Evolutionary conservation across 495 filamentous ascomycete species (phyloP), one percentile per base, ranked within the genome.

Genomic region (Usnea hakonensis): DNA sequence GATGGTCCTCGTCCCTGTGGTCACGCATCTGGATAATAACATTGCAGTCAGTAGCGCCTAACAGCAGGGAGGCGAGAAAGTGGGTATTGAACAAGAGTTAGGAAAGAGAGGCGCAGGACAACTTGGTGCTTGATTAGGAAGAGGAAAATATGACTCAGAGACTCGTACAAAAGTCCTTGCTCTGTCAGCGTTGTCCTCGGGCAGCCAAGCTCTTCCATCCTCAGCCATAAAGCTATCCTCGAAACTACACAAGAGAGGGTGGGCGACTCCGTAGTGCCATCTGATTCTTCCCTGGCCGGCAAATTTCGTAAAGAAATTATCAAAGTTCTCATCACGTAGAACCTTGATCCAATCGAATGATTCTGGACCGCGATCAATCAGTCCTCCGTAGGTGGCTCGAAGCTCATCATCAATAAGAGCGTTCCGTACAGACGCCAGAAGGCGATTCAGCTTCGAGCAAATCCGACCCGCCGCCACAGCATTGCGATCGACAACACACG

Each of bases 401-500:
- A 52, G 28, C 21, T 28, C 23, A 60, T 64, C 17, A 50, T 76
- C 61, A 30, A 67, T 57, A 2, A 76, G 55, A 16, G 74, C 72
- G 10, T 17, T 35, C 11, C 75, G 67, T 19, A 74, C 68, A 19
- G 57, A 63, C 36, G 74, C 67, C 30, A 79, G 65, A 1, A 75
- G 48, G 17, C 64, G 50, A 52, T 76, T 80, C 10, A 79, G 52
- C 43, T 74, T 74, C n/a, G 36, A 55, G 38, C 74, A 63, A 16
- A 71, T 72, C 37, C 75, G 64, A 21, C 70, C 73, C 0, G 75
- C 63, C 5, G 76, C 74, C 17, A 70, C 68, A 0, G 78, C 78
- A 57, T 82, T 82, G 14, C 79, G 72, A 65, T 82, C 79, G 5
- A 79, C 68, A 40, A 83, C 80, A 13, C 66, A 69, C 52, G 72